Evolutionary conservation across 768 basidiomycete genomes (phyloP), one percentile per base, ranked within the genome.

Genomic region (Pisolithus orientalis): DNA sequence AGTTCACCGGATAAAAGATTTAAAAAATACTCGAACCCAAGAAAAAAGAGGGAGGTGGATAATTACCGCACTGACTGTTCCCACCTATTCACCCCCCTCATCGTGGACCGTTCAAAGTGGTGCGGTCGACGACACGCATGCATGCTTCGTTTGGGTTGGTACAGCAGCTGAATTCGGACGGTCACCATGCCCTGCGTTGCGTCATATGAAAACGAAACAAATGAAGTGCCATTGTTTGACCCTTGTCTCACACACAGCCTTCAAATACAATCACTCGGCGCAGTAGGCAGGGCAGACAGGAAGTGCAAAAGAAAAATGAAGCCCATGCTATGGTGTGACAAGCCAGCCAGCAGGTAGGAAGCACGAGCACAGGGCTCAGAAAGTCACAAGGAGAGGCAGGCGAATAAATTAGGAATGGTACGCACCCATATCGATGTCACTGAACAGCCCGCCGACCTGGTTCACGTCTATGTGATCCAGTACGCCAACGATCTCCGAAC

Each of bases 381-480:
- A 14, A 34, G 13, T n/a, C 24, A 21, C 24, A 17, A 27, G 43
- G 25, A 8, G 13, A 25, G 25, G 27, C 25, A 25, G 17, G 21
- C 17, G 21, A 44, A 6, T 13, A 44, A 9, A 44, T 27, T 11
- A 44, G 16, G 14, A 51, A 32, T 49, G 39, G 17, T 21, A 73
- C 82, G 50, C 57, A 88, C 89, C 90, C 88, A 60, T 90, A 82
- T 72, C 88, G 87, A 91, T 25, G 78, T 64, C 51, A 85, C 70
- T 13, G 76, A 72, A 66, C 62, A 82, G 68, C 3, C 84, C 85
- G 47, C 77, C 78, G 42, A 82, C 80, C 43, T 77, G 71, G 61
- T 82, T 80, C 67, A 83, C 79, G 59, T 85, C 82, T 37, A 66
- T 63, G 37, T 63, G 63, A 5, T 75, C 54, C 28, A 21, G 21